phyloP scores from a whole-genome alignment of 345 rosid species.

The Linum lewisii region DNA sequence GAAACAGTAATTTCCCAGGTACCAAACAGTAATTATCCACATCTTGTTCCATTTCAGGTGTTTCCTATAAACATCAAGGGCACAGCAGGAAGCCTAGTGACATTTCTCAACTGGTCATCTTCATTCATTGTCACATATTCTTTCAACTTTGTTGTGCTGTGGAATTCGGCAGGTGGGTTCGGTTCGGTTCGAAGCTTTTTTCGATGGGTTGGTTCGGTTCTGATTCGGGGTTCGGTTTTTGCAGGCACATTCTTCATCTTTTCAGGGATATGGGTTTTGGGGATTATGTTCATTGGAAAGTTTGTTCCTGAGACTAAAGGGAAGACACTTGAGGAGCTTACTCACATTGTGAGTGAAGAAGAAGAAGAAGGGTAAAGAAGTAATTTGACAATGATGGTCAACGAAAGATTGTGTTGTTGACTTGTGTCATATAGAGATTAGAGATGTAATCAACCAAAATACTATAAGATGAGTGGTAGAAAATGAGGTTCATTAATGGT shows the following conservation, averaged over 20 bases:
- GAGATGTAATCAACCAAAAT: too few species aligned
- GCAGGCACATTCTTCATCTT: conserved; percentile 1
- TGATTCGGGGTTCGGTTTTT: conserved; percentile 23
- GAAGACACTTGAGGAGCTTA: background rate
- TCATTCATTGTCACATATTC: conserved; percentile 1
- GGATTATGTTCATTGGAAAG: background rate
- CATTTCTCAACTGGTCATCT: background rate
- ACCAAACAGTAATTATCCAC: too few species aligned
- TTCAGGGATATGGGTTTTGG: background rate
- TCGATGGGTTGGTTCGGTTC: conserved; percentile 51
- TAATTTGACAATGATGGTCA: too few species aligned
- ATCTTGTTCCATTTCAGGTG: background rate
- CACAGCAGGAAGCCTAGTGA: background rate
- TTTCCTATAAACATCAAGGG: conserved; percentile 1
- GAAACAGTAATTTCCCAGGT: background rate
- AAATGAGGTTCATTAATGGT: too few species aligned
- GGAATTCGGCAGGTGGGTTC: background rate
- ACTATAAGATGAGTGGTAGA: too few species aligned
- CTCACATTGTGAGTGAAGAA: background rate
- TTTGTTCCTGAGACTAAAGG: background rate
- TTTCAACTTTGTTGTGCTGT: conserved; percentile 1
- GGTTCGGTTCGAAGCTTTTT: too few species aligned
- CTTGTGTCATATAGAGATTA: too few species aligned
- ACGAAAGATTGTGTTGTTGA: too few species aligned
- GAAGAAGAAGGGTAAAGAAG: too few species aligned